Evolutionary conservation across 2,329 filamentous ascomycete genomes (phyloP).

Genomic region (Cladosporium sp.): DNA sequence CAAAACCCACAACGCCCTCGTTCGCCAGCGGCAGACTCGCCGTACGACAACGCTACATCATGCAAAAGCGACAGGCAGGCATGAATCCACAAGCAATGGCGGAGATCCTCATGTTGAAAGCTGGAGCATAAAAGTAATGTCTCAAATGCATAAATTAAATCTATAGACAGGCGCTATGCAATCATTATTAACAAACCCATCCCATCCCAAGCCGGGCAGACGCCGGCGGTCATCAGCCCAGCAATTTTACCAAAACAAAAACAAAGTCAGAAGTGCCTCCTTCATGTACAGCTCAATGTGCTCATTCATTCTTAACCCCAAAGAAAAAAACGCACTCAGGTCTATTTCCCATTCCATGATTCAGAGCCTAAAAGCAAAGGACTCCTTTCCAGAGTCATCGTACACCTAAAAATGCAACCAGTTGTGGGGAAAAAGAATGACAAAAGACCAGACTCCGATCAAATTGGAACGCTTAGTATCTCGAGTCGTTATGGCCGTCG

Average conservation of each 20-base stretch:
- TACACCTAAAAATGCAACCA: no score
- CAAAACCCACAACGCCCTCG: constrained; percentile 21
- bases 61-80: constrained; percentile 79
- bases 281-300: not conserved
- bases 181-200: not conserved
- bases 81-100: constrained; percentile 78
- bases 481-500: not conserved
- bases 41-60: constrained; percentile 76
- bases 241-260: not conserved
- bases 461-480: not conserved
- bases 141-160: not conserved
- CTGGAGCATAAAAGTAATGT: constrained; percentile 17
- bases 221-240: not conserved
- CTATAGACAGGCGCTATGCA: not conserved
- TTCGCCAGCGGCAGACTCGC: constrained; percentile 54
- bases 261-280: no score
- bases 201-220: not conserved
- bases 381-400: not conserved
- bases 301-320: not conserved
- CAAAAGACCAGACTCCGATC: not conserved
- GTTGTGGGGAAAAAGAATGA: no score
- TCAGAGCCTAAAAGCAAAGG: not conserved
- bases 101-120: constrained; percentile 74
- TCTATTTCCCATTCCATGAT: not conserved
- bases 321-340: not conserved